A percentile compares a stretch with the other conserved stretches of the same genome.
phyloP scores from a whole-genome alignment of 495 filamentous ascomycete genomes.

The Hypoxylon rickii region DNA sequence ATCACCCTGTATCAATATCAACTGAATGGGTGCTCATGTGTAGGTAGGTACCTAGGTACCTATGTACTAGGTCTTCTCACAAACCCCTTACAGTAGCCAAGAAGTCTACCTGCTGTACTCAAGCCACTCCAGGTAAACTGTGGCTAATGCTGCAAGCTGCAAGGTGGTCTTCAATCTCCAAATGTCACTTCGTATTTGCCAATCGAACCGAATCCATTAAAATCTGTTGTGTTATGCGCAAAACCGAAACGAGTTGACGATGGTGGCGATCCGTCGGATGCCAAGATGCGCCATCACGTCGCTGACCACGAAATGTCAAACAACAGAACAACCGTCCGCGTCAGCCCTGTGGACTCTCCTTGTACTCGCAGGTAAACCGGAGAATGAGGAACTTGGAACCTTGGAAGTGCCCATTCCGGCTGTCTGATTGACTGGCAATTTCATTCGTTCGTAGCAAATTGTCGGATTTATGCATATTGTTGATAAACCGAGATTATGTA shows the following conservation, averaged over 20 bases:
- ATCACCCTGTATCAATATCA: no score
- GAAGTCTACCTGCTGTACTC: no score
- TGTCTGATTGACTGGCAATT: no score
- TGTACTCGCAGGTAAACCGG: no score
- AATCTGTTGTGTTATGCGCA: conserved; percentile 15
- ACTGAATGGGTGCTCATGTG: no score
- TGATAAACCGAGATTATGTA: no score
- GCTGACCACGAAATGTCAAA: conserved; percentile 9
- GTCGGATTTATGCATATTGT: conserved; percentile 9
- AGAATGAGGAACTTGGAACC: not conserved
- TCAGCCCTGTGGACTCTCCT: conserved; percentile 12
- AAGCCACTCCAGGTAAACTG: no score
- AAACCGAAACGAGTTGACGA: conserved; percentile 12
- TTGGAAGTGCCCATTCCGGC: not conserved
- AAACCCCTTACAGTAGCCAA: conserved; percentile 24
- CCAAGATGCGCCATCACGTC: conserved; percentile 27
- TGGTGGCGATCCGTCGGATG: conserved; percentile 18
- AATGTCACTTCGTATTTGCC: conserved; percentile 15
- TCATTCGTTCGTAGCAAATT: no score
- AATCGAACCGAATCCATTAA: not conserved
- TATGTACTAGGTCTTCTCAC: no score
- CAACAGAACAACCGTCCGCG: conserved; percentile 16
- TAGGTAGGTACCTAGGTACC: no score
- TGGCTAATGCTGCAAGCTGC: conserved; percentile 27
- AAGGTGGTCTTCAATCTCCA: conserved; percentile 3